phyloP scores from a whole-genome alignment of 1,284 basidiomycete genomes.

The Sutorius eximius region DNA sequence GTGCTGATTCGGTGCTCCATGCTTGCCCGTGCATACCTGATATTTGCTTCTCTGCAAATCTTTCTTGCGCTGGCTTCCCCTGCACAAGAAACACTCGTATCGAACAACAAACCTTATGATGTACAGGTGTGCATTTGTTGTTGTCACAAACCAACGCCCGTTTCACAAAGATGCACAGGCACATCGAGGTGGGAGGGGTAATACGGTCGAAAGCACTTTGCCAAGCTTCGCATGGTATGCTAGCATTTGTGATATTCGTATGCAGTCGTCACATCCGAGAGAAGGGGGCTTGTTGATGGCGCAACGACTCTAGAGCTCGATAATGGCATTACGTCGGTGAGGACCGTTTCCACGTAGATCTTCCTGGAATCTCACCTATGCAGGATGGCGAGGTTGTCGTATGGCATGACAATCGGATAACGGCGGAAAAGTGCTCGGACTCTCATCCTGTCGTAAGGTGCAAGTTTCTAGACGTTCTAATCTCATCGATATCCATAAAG shows the following conservation, averaged over 20 bases:
- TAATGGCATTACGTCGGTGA: conserved; percentile 70
- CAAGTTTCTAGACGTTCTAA: not conserved
- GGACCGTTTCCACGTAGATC: not conserved
- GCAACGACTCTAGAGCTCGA: conserved; percentile 76
- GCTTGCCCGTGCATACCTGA: conserved; percentile 12
- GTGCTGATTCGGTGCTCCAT: conserved; percentile 10
- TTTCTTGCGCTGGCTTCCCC: conserved; percentile 30
- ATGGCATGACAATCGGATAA: conserved; percentile 76
- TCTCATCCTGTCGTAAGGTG: conserved; percentile 57
- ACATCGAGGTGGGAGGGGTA: conserved; percentile 77
- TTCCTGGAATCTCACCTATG: conserved; percentile 9
- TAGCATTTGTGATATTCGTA: conserved; percentile 2
- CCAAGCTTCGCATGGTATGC: conserved; percentile 73
- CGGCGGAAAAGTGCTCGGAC: conserved; percentile 62
- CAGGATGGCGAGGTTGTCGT: conserved; percentile 75
- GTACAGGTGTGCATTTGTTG: conserved; percentile 41
- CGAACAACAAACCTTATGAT: conserved; percentile 37
- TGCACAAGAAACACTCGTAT: conserved; percentile 25
- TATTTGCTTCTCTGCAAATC: not conserved
- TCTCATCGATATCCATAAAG: conserved; percentile 34
- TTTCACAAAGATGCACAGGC: conserved; percentile 43
- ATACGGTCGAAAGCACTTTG: conserved; percentile 66
- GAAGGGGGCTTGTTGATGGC: conserved; percentile 70
- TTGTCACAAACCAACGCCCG: not conserved
- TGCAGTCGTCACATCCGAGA: conserved; percentile 6